Base-by-base conservation (phyloP, 192 early-diverging fungal species). In the Coemansia sp. region DNA sequence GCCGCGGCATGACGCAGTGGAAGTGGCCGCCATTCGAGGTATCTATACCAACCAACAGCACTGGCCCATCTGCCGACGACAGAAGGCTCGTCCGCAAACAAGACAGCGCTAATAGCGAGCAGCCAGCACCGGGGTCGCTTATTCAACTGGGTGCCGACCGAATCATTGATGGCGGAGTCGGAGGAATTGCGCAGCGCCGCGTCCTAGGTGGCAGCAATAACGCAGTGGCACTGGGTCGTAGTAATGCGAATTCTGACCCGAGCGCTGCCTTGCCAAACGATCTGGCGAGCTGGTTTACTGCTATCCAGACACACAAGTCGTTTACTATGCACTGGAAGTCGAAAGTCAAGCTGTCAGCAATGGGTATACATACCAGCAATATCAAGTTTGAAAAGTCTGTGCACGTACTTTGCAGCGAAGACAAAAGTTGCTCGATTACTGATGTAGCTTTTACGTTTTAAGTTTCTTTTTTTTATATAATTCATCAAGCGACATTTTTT, bases 291-390 rank as follows among this genome's bases (percentile, higher is more conserved):
- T 82, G 80, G 80, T 82, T 82, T 68, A 71, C 60, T 7, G 68
- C 75, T 0, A 77, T 82, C 68, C 68, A 67, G 64, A 61, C 49
- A 4, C 74, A 74, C 60, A 49, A 68, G 18, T 55, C 74, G 33
- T 76, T 82, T 38, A 77, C 80, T 3, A 82, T 82, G 80, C 68
- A 73, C 60, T 82, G 80, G 80, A 66, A 57, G 46, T 82, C 80
- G 41, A 64, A 53, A 15, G 80, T 77, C 52, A 67, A 64, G 33
- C 64, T 77, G 22, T 74, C 80, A 0, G 80, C 75, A 15, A 64
- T 82, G 62, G 80, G 80, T 10, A 40, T 82, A 52, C 80, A 77
- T 49, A 65, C 80, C 12, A 74, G 55, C 29, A 50, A 82, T 39
- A 55, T 82, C 65, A 63, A 39, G 66, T 82, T 82, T 68, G 80